Evolutionary conservation across 441 rosid species (phyloP).

Genomic region (Jatropha multifida): DNA sequence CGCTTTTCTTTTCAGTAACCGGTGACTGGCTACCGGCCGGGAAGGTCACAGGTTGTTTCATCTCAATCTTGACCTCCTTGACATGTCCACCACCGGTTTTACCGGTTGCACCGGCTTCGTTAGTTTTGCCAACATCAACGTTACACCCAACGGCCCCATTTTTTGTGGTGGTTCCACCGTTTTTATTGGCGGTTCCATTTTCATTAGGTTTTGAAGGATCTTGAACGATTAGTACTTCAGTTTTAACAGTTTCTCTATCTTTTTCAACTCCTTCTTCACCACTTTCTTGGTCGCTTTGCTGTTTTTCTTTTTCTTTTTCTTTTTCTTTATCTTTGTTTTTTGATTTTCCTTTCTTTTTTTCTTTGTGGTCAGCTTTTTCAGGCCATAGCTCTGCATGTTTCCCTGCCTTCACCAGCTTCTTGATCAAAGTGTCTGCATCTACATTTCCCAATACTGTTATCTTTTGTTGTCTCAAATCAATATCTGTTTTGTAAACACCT

Average conservation of each 20-base stretch:
- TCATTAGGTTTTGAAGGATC: constrained; percentile 35
- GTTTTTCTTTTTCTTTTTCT: constrained; percentile 19
- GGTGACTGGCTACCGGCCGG: constrained; percentile 26
- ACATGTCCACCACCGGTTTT: constrained; percentile 33
- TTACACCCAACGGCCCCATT: neutral
- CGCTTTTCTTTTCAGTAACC: constrained; percentile 21
- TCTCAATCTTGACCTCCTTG: constrained; percentile 34
- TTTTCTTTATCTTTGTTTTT: constrained; percentile 43
- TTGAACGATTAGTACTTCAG: constrained; percentile 21
- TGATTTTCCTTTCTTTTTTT: constrained; percentile 43
- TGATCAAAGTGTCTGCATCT: constrained; percentile 55
- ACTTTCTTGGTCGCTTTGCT: constrained; percentile 39
- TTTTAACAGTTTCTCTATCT: constrained; percentile 30
- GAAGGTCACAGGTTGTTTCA: constrained; percentile 22
- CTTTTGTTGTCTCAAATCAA: constrained; percentile 71
- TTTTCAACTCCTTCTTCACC: constrained; percentile 32
- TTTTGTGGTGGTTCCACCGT: constrained; percentile 12
- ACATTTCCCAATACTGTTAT: constrained; percentile 65
- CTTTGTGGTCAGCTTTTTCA: constrained; percentile 37
- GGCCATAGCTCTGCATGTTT: constrained; percentile 92
- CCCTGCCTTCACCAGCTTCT: constrained; percentile 56
- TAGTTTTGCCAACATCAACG: neutral
- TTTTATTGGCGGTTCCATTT: constrained; percentile 5
- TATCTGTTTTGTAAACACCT: constrained; percentile 61
- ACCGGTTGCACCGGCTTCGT: constrained; percentile 14